These are phyloP conservation scores for Emmonsiellopsis sp. DNA, from an alignment of 2,329 filamentous ascomycete genomes.

Conservation along the genomic window DNA sequence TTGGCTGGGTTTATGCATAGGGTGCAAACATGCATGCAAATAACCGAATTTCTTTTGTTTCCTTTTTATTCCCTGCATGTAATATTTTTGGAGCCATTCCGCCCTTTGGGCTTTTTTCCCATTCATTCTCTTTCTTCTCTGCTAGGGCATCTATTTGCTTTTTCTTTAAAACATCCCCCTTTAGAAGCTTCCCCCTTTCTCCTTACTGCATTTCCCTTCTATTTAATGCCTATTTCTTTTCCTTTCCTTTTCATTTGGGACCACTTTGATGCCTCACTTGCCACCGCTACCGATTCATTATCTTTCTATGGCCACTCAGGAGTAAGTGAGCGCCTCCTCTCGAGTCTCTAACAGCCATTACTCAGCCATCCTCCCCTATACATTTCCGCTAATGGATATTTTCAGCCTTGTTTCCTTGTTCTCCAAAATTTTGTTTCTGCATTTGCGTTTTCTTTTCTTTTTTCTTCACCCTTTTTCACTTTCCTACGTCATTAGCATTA, in stretches of 20 bases:
- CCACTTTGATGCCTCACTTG: not conserved
- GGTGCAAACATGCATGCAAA: not conserved
- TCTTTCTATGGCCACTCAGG: not conserved
- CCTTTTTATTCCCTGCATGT: not conserved
- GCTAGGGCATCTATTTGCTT: too few relatives aligned
- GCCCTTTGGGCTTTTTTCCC: too few relatives aligned
- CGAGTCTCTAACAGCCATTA: too few relatives aligned
- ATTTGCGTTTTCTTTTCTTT: not conserved
- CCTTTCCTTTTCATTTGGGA: not conserved
- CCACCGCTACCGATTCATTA: not conserved
- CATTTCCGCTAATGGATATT: not conserved
- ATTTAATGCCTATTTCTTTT: not conserved
- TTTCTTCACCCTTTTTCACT: not conserved
- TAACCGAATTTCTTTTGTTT: not conserved
- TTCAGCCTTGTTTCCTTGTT: not conserved
- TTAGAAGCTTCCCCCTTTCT: too few relatives aligned
- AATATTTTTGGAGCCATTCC: too few relatives aligned
- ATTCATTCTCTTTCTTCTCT: too few relatives aligned
- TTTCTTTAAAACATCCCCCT: too few relatives aligned
- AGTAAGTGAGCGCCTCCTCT: too few relatives aligned
- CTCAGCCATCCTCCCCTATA: not conserved
- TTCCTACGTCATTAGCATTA: not conserved
- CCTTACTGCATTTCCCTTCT: too few relatives aligned
- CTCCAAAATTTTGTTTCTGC: not conserved
- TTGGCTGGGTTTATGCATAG: not conserved